Conservation (phyloP, 2,329 filamentous ascomycete genomes). For the Penicillium capsulatum region DNA sequence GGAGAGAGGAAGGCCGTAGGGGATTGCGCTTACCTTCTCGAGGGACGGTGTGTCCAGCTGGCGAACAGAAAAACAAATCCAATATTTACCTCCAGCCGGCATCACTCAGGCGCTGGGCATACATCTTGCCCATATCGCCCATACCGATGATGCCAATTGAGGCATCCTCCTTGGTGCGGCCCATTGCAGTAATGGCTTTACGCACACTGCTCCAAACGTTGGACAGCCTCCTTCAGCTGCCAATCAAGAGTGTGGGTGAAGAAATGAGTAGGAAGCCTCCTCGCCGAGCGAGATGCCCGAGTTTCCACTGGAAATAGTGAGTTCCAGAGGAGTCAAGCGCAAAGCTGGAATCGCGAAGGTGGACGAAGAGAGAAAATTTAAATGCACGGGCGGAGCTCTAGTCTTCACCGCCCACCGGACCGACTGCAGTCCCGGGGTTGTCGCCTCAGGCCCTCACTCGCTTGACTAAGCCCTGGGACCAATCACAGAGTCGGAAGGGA, state of each 20-base stretch:
- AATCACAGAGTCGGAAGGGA: slow-evolving; percentile 25
- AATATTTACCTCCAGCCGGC: slow-evolving; percentile 92
- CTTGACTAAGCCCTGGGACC: slow-evolving; percentile 25
- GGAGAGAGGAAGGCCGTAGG: slow-evolving; percentile 7
- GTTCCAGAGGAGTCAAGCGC: not conserved
- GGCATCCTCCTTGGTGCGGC: slow-evolving; percentile 58
- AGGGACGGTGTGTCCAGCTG: slow-evolving; percentile 3
- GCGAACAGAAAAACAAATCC: slow-evolving; percentile 9
- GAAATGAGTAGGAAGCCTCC: not conserved
- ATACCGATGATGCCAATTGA: slow-evolving; percentile 94
- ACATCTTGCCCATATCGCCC: slow-evolving; percentile 99
- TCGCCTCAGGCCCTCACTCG: slow-evolving; percentile 24
- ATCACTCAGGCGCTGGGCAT: slow-evolving; percentile 78
- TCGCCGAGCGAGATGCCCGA: not conserved
- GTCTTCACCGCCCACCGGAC: slow-evolving; percentile 28
- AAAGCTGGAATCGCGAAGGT: no score
- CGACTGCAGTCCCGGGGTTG: slow-evolving; percentile 19
- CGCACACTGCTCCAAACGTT: slow-evolving; percentile 2
- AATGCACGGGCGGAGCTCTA: slow-evolving; percentile 22
- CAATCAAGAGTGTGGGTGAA: not conserved
- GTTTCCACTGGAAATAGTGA: not conserved
- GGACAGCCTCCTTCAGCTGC: not conserved
- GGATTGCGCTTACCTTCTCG: slow-evolving; percentile 16
- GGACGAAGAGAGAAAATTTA: slow-evolving; percentile 22
- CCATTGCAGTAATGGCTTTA: slow-evolving; percentile 25